These are phyloP conservation scores for Dendrocalamus sinicus DNA, from an alignment of 176 grass and related monocot species.

Conservation along the genomic window DNA sequence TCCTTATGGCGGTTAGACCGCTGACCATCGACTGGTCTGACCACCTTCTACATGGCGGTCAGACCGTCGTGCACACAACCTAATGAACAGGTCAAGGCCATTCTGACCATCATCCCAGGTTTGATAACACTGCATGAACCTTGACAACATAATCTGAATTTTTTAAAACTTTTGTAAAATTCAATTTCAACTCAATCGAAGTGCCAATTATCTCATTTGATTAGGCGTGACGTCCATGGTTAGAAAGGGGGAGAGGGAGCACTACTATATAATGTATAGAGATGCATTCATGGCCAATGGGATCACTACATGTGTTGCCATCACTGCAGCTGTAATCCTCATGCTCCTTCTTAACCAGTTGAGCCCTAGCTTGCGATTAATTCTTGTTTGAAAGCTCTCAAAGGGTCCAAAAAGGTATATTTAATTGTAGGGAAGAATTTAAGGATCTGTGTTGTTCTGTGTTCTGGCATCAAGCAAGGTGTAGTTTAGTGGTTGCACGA, in stretches of 20 bases:
- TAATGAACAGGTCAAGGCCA: too few relatives aligned
- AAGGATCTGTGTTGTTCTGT: slow-evolving; percentile 46
- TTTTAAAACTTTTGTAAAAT: too few relatives aligned
- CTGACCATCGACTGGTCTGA: too few relatives aligned
- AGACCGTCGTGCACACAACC: too few relatives aligned
- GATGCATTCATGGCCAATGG: slow-evolving; percentile 30
- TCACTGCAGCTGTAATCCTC: not conserved
- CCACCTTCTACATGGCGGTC: too few relatives aligned
- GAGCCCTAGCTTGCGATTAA: slow-evolving; percentile 31
- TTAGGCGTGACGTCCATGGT: slow-evolving; percentile 55
- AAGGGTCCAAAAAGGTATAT: slow-evolving; percentile 51
- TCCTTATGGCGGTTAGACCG: too few relatives aligned
- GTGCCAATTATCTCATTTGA: not conserved
- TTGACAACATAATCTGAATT: too few relatives aligned
- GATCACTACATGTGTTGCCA: not conserved
- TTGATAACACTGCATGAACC: too few relatives aligned
- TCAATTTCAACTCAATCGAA: too few relatives aligned
- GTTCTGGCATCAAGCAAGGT: slow-evolving; percentile 41
- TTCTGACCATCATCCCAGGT: too few relatives aligned
- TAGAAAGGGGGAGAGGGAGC: slow-evolving; percentile 20
- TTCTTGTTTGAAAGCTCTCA: slow-evolving; percentile 35
- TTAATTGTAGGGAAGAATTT: slow-evolving; percentile 42
- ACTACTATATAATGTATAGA: slow-evolving; percentile 14
- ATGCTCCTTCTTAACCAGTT: not conserved
- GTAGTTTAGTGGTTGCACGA: slow-evolving; percentile 60